These are phyloP conservation scores for Dactylellina cionopaga DNA, from an alignment of 2,329 filamentous ascomycete species.

Conservation along the genomic window DNA sequence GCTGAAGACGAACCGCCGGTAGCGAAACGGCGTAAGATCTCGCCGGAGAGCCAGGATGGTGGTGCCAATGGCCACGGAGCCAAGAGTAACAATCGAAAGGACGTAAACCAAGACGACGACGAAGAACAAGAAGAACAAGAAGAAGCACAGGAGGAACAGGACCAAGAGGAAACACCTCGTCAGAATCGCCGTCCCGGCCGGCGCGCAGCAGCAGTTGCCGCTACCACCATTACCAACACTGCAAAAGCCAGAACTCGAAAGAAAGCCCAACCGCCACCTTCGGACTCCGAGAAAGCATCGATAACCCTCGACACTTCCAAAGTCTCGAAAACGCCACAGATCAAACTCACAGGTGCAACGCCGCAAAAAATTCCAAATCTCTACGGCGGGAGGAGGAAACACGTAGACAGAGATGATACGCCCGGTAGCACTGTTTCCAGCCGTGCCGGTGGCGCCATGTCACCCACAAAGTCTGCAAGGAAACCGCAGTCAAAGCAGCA, in stretches of 20 bases:
- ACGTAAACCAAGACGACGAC: not conserved
- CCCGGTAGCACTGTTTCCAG: constrained; percentile 18
- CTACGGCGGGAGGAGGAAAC: constrained; percentile 42
- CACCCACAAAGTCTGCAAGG: constrained; percentile 20
- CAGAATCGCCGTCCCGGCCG: not conserved
- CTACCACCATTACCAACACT: too few relatives aligned
- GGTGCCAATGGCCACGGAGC: not conserved
- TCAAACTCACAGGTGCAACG: not conserved
- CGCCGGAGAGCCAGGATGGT: constrained; percentile 8
- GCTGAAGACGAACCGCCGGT: constrained; percentile 28
- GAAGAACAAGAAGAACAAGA: constrained; percentile 10
- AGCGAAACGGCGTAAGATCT: constrained; percentile 38
- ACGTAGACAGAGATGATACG: constrained; percentile 42
- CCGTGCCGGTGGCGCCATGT: constrained; percentile 1
- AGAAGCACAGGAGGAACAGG: not conserved
- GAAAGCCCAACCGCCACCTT: constrained; percentile 8
- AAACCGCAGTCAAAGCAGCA: constrained; percentile 1
- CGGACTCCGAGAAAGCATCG: constrained; percentile 39
- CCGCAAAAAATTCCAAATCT: constrained; percentile 42
- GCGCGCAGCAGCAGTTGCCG: not conserved
- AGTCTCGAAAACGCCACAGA: not conserved
- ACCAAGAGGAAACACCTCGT: constrained; percentile 27
- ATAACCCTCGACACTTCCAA: too few relatives aligned
- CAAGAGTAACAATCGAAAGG: not conserved
- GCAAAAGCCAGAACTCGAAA: not conserved